Base-by-base conservation (phyloP, 2,329 filamentous ascomycete genomes). In the Emergomyces africanus region DNA sequence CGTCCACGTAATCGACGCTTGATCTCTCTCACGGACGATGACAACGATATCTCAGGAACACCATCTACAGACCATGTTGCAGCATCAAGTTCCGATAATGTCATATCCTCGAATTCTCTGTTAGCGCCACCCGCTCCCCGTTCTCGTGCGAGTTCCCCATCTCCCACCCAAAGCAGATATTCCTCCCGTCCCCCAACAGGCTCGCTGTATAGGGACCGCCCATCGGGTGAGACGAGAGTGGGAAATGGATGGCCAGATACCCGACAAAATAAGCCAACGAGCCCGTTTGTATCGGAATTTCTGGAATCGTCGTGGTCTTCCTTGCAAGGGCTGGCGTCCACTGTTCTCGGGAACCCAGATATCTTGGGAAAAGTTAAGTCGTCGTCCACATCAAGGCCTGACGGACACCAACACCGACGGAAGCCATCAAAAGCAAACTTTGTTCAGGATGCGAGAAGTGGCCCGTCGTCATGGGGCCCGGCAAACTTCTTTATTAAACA, bases 301-400 rank as follows among this genome's bases (percentile, higher is more conserved):
- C 69, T 77, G 63, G 76, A 77, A 59, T 72, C 74, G 30, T 73
- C 75, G 4, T 79, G 77, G 77, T 75, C 76, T n/a, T 78, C 76
- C 18, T 66, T 79, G 53, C 75, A 78, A 64, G 75, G 70, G 42
- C 63, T 79, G 49, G 76, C 77, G n/a, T 78, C 77, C 3, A 75
- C 74, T n/a, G 68, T 78, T 33, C 59, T 78, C 46, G 75, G 76
- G n/a, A 74, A 69, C 54, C 74, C 77, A 60, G 64, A 35, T 65
- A 65, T 30, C 60, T 66, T 5, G 61, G 67, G 39, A 59, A 69
- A 23, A 67, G 67, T 59, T 69, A 69, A 61, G 54, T 28, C 28
- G 54, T 28, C 28, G 54, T 48, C 50, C 8, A 35, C 35, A 54
- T 46, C 48, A 14, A 33, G 66, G 25, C 68, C 67, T 30, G 59